These are phyloP conservation scores for Calonectria hongkongensis DNA, from an alignment of 2,329 filamentous ascomycete genomes.

Conservation along the genomic window DNA sequence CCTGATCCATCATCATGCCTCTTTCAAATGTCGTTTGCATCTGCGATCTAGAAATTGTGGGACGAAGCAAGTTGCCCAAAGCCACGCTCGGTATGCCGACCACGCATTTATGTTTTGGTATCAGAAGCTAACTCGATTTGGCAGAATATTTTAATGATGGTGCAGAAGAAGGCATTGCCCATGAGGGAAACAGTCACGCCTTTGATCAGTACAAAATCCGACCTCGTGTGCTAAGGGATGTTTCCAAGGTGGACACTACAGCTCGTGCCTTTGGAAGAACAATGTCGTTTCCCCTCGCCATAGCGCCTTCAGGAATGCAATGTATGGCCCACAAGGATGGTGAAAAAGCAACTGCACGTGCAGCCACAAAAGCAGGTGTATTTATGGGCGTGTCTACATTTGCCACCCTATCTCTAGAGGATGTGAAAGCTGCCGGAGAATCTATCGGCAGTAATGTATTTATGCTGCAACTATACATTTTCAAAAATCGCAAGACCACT, in stretches of 20 bases:
- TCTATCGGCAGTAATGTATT: not conserved
- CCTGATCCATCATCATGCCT: not conserved
- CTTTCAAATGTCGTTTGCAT: not conserved
- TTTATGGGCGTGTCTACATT: slow-evolving; percentile 1
- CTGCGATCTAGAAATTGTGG: not conserved
- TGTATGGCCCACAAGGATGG: not conserved
- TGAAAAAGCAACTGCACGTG: not conserved
- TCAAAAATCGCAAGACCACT: not conserved
- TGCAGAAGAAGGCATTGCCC: not conserved
- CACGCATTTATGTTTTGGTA: too few species aligned
- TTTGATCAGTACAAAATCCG: not conserved
- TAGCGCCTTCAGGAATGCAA: not conserved
- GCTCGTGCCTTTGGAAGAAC: not conserved
- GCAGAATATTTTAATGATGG: slow-evolving; percentile 6
- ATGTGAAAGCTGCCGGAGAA: not conserved
- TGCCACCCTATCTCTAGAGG: not conserved
- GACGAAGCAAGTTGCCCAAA: not conserved
- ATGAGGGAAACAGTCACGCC: not conserved
- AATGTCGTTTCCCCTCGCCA: not conserved
- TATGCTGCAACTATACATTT: slow-evolving; percentile 1
- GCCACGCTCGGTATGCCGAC: not conserved
- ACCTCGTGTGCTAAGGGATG: not conserved
- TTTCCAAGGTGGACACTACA: not conserved
- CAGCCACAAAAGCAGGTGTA: not conserved
- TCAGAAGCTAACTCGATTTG: not conserved